Percentiles rank a stretch among this genome's conserved stretches.
These are phyloP conservation scores for Borovskyia barvae DNA, from an alignment of 208 protist species.

Conservation along the genomic window DNA sequence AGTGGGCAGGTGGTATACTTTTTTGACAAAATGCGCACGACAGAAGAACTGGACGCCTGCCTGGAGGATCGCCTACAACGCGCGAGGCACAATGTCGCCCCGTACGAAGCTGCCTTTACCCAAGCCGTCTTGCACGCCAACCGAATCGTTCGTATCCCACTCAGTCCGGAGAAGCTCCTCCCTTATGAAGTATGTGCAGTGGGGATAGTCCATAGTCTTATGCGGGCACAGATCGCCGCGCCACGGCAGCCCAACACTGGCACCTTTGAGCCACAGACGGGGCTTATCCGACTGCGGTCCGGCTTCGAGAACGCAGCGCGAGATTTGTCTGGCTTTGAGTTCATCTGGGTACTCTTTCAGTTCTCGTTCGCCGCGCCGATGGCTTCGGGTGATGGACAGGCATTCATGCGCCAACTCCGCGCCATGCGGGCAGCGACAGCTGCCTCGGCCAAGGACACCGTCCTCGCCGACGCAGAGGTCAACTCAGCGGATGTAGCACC, in stretches of 20 bases:
- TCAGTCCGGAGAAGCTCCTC: constrained; percentile 70
- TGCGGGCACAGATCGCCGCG: constrained; percentile 78
- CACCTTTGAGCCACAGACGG: constrained; percentile 77
- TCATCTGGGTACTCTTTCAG: constrained; percentile 91
- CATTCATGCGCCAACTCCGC: constrained; percentile 21
- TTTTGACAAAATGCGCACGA: constrained; percentile 78
- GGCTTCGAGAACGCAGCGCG: constrained; percentile 86
- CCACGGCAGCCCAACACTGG: constrained; percentile 81
- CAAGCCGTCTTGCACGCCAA: constrained; percentile 72
- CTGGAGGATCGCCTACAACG: constrained; percentile 72
- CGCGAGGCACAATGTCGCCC: constrained; percentile 54
- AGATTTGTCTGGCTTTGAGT: constrained; percentile 83
- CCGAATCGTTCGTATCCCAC: constrained; percentile 57
- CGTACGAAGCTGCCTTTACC: constrained; percentile 74
- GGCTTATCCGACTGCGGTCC: constrained; percentile 71
- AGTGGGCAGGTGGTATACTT: constrained; percentile 67
- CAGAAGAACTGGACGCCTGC: constrained; percentile 65
- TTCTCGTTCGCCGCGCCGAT: constrained; percentile 80
- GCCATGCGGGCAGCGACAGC: constrained; percentile 4
- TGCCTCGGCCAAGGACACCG: background rate
- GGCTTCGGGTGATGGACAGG: constrained; percentile 58
- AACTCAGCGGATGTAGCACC: background rate
- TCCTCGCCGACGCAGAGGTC: background rate
- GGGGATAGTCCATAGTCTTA: constrained; percentile 82
- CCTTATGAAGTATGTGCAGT: constrained; percentile 77